Evolutionary conservation across 208 protist genomes (phyloP).

Genomic region (Naegleria gruberi): DNA sequence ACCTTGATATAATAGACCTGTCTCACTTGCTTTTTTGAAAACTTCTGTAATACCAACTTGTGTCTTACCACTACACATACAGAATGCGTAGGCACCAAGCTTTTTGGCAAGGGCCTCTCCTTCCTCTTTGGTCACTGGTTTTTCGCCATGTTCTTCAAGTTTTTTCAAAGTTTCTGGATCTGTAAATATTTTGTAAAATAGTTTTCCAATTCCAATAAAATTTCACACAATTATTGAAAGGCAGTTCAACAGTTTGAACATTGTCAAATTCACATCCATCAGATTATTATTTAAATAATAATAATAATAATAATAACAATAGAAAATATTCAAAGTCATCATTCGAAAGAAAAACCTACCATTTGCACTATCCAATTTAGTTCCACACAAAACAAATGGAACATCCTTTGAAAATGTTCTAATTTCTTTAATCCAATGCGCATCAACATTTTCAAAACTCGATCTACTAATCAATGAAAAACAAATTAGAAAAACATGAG

Average conservation of each 20-base stretch:
- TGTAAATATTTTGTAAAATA: background rate
- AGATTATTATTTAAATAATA: too few relatives aligned
- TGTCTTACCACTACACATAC: slow-evolving; percentile 42
- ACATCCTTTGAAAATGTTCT: background rate
- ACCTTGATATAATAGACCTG: background rate
- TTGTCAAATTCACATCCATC: too few relatives aligned
- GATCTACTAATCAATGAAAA: background rate
- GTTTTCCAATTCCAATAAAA: too few relatives aligned
- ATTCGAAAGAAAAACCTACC: background rate
- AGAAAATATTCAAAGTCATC: too few relatives aligned
- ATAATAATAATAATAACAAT: too few relatives aligned
- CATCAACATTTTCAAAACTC: background rate
- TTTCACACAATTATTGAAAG: too few relatives aligned
- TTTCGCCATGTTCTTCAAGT: slow-evolving; percentile 40
- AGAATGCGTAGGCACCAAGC: slow-evolving; percentile 36
- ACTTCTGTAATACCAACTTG: slow-evolving; percentile 64
- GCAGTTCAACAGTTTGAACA: too few relatives aligned
- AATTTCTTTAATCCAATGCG: background rate
- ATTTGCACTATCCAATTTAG: background rate
- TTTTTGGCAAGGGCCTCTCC: slow-evolving; percentile 33
- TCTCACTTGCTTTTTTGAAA: slow-evolving; percentile 35
- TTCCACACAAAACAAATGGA: slow-evolving; percentile 14
- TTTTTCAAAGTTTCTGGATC: slow-evolving; percentile 39
- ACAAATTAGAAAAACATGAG: slow-evolving; percentile 3
- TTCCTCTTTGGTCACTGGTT: slow-evolving; percentile 29